Evolutionary conservation across 345 rosid species (phyloP), one percentile per base, ranked within the genome.

Genomic region (Odontarrhena argentea): DNA sequence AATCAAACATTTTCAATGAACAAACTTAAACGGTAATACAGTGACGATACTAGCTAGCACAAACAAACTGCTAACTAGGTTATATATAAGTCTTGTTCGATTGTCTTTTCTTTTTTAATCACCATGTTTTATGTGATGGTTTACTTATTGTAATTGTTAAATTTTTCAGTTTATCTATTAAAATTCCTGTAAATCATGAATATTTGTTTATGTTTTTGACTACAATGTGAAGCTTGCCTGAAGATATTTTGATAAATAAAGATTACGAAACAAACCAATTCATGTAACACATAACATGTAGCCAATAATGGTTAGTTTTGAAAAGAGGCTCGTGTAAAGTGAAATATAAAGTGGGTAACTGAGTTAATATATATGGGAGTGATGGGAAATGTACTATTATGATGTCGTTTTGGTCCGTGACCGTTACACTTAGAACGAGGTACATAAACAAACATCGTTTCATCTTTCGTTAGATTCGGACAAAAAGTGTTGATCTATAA

Each of bases 371-470:
- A 14, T 55, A 18, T 18, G 22, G 59, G 46, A 74, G 59, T 47
- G 69, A 67, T 74, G 69, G 53, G 40, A 61, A 67, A 47, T 62
- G 78, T 74, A 68, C 74, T 55, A 74, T 67, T 40, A 68, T 62
- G 73, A 68, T 62, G 65, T 68, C 59, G 73, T 46, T 60, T 67
- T 37, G 77, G 68, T 74, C 73, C 68, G 64, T 74, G 69, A 48
- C 69, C 74, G 78, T 68, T 74, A 74, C 74, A 68, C 65, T 61
- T 62, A 62, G 47, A 74, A 74, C 74, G 74, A 74, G 70, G 69
- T 74, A 47, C 76, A 60, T 67, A 60, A 24, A 24, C 69, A 62
- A 68, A 74, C 78, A 74, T 68, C 74, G 69, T 68, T 62, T 74
- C 74, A 68, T 62, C 47, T 62, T 55, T 74, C 64, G 74, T 55